These are phyloP conservation scores for Xylaria venustula DNA, from an alignment of 495 filamentous ascomycete species.

Conservation along the genomic window DNA sequence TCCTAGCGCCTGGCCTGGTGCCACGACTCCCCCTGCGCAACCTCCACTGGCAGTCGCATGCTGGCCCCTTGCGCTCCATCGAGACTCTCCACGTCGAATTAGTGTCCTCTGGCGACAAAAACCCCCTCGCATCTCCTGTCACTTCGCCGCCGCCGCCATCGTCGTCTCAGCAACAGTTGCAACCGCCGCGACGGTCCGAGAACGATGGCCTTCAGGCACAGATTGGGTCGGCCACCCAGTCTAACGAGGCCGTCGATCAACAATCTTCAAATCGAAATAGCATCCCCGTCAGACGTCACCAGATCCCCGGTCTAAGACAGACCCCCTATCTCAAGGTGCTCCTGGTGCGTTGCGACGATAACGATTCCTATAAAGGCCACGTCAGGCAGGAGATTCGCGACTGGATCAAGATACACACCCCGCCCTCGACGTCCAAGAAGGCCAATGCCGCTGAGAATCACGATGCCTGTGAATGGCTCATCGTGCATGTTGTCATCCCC, in stretches of 20 bases:
- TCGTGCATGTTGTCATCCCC: slow-evolving; percentile 83
- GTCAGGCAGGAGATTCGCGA: slow-evolving; percentile 78
- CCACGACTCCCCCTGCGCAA: slow-evolving; percentile 84
- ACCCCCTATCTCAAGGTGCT: slow-evolving; percentile 94
- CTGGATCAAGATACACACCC: slow-evolving; percentile 80
- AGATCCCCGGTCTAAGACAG: slow-evolving; percentile 90
- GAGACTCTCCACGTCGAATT: slow-evolving; percentile 88
- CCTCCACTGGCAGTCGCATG: slow-evolving; percentile 94
- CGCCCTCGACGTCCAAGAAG: slow-evolving; percentile 43
- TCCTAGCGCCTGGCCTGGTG: slow-evolving; percentile 73
- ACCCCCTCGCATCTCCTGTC: slow-evolving; percentile 37
- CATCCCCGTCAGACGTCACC: slow-evolving; percentile 64
- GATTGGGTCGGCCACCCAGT: slow-evolving; percentile 25
- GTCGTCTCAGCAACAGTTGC: slow-evolving; percentile 17
- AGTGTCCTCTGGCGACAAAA: slow-evolving; percentile 52
- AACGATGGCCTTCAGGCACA: slow-evolving; percentile 55
- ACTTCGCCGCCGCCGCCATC: slow-evolving; percentile 32
- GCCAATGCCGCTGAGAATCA: slow-evolving; percentile 65
- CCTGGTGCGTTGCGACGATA: slow-evolving; percentile 88
- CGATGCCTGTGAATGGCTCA: slow-evolving; percentile 96
- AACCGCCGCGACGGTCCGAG: slow-evolving; percentile 33
- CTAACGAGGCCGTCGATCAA: slow-evolving; percentile 37
- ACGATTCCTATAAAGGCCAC: slow-evolving; percentile 82
- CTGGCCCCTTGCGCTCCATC: slow-evolving; percentile 86
- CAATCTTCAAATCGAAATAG: slow-evolving; percentile 18